Base-by-base conservation (phyloP, 768 basidiomycete species). In the Pleurotus citrinopileatus region DNA sequence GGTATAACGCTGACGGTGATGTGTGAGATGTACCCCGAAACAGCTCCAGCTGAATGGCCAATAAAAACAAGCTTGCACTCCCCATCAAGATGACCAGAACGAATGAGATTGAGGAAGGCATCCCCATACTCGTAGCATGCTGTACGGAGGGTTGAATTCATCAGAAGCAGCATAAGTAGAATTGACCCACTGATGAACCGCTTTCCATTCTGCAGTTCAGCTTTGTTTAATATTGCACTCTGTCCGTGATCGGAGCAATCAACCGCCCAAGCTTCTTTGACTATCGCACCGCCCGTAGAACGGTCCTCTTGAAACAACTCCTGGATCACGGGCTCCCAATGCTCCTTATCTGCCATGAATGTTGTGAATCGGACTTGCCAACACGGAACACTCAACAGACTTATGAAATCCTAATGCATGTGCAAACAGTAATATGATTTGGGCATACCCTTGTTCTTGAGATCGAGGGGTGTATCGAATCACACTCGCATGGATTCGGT, bases 241-340 rank as follows among this genome's bases (percentile, higher is more conserved):
- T 79, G 79, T 15, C 86, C 86, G 61, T 88, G 86, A 60, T 88
- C 87, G 2, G 86, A 86, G 61, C 85, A 85, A 55, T 88, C 86
- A 56, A 88, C 72, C 34, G 75, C 73, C 84, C 84, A 87, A 19
- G 83, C 86, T 60, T 85, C 82, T 12, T 74, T 70, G 17, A 84
- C 74, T 52, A 70, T 69, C 23, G 70, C 57, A 42, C 43, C 47
- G 34, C 47, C 43, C 7, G 53, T 40, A 29, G 42, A 42, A 26
- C 52, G 37, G 15, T 67, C 65, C 19, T 70, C 61, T 0, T 65
- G 40, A 46, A 85, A 81, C 17, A 88, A 57, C 10, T 68, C 69
- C 19, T 74, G 72, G 10, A 87, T 58, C 2, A 78, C 75, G 1
- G 86, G 83, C 57, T 86, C 82, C 84, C 83, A 87, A 1, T 79